phyloP scores from a whole-genome alignment of 371 early-diverging fungal genomes.

The Gilbertella persicaria region DNA sequence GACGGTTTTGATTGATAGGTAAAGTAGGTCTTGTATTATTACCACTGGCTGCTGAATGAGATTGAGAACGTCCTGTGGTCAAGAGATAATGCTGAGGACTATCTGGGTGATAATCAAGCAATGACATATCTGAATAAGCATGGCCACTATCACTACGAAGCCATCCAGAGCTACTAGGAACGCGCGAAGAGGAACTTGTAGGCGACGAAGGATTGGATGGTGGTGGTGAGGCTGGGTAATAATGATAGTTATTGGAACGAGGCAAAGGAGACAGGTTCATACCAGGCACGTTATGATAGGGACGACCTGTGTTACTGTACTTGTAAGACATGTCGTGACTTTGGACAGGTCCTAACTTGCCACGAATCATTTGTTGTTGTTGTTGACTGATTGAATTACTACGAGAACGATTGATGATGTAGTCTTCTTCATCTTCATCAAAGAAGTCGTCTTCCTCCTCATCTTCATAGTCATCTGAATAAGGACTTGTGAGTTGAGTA shows the following conservation, averaged over 20 bases:
- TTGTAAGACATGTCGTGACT: slow-evolving; percentile 6
- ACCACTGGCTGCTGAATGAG: slow-evolving; percentile 38
- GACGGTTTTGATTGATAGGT: slow-evolving; percentile 43
- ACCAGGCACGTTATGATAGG: slow-evolving; percentile 23
- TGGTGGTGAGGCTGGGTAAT: slow-evolving; percentile 61
- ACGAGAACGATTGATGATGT: slow-evolving; percentile 13
- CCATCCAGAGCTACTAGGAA: slow-evolving; percentile 28
- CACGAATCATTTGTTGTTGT: slow-evolving; percentile 3
- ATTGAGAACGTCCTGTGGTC: slow-evolving; percentile 42
- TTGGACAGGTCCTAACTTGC: slow-evolving; percentile 5
- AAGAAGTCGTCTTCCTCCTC: slow-evolving; percentile 28
- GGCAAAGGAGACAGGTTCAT: slow-evolving; percentile 35
- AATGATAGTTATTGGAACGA: slow-evolving; percentile 25
- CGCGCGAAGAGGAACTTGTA: slow-evolving; percentile 50
- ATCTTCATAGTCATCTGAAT: slow-evolving; percentile 13
- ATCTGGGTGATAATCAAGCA: slow-evolving; percentile 27
- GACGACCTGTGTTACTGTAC: slow-evolving; percentile 8
- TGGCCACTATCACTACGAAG: slow-evolving; percentile 40
- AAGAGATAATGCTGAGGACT: slow-evolving; percentile 11
- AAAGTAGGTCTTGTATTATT: slow-evolving; percentile 10
- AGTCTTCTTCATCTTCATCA: slow-evolving; percentile 45
- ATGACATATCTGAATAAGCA: slow-evolving; percentile 39
- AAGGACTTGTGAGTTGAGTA: neutral
- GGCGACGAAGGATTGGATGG: slow-evolving; percentile 66
- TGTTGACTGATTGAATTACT: slow-evolving; percentile 18